phyloP scores from a whole-genome alignment of 1,139 yeast genomes.

The Williopsis jadinii region DNA sequence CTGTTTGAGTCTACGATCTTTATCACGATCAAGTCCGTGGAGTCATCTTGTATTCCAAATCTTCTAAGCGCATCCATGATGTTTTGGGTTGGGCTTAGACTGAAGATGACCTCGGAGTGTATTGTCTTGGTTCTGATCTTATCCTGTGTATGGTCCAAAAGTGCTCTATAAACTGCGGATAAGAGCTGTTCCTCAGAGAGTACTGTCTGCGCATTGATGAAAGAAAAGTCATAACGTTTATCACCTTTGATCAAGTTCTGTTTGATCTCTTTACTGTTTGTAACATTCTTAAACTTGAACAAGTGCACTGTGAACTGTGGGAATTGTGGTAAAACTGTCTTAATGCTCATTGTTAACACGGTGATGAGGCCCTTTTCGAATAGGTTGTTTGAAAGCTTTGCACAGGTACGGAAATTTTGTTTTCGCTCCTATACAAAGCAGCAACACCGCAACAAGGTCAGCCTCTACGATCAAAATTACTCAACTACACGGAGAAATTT shows the following conservation, averaged over 20 bases:
- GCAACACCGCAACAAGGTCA: neutral
- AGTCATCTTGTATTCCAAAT: slow-evolving; percentile 38
- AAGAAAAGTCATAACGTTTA: slow-evolving; percentile 36
- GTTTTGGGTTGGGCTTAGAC: slow-evolving; percentile 45
- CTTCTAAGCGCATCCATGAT: slow-evolving; percentile 39
- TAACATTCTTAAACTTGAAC: slow-evolving; percentile 34
- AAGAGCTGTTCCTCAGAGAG: slow-evolving; percentile 41
- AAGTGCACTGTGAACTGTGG: slow-evolving; percentile 29
- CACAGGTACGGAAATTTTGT: no score
- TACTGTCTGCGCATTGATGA: slow-evolving; percentile 39
- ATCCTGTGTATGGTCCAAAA: slow-evolving; percentile 35
- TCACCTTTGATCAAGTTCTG: slow-evolving; percentile 30
- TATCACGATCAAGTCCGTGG: slow-evolving; percentile 29
- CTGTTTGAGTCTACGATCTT: slow-evolving; percentile 18
- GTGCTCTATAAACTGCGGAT: slow-evolving; percentile 42
- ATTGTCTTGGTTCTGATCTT: slow-evolving; percentile 39
- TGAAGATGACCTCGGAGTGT: slow-evolving; percentile 47
- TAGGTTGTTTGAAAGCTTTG: neutral
- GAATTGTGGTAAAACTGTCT: slow-evolving; percentile 35
- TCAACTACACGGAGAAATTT: no score
- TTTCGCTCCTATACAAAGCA: neutral
- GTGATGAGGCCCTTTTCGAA: neutral
- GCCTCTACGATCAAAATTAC: no score
- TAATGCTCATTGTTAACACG: neutral
- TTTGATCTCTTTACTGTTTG: slow-evolving; percentile 34